Conservation (phyloP, 441 rosid species). For the Arabidopsis lyrata region DNA sequence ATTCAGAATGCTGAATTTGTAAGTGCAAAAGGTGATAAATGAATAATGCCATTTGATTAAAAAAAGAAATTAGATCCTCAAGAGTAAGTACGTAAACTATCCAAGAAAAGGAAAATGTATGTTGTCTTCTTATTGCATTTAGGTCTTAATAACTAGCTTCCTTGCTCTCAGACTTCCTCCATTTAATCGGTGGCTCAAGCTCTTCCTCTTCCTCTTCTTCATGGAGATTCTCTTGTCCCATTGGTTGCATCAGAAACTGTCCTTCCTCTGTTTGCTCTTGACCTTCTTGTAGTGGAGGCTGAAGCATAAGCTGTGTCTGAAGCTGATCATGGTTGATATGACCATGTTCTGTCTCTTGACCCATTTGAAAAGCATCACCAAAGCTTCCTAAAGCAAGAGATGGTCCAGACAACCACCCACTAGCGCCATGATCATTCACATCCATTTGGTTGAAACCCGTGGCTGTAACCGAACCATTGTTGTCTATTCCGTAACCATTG, state of each 20-base stretch:
- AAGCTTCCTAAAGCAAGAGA: slow-evolving; percentile 50
- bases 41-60: slow-evolving; percentile 9
- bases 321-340: slow-evolving; percentile 50
- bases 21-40: neutral
- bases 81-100: slow-evolving; percentile 1
- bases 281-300: slow-evolving; percentile 51
- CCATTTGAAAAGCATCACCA: slow-evolving; percentile 53
- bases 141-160: slow-evolving; percentile 34
- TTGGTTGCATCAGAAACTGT: slow-evolving; percentile 45
- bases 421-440: slow-evolving; percentile 32
- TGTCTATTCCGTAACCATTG: slow-evolving; percentile 47
- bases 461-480: slow-evolving; percentile 47
- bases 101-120: slow-evolving; percentile 8
- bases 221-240: slow-evolving; percentile 36
- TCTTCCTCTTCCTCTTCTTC: slow-evolving; percentile 40
- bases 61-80: slow-evolving; percentile 8
- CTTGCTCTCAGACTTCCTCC: slow-evolving; percentile 38
- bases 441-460: slow-evolving; percentile 58
- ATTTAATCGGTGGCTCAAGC: slow-evolving; percentile 36
- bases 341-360: slow-evolving; percentile 48
- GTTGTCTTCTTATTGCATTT: neutral
- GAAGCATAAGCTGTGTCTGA: slow-evolving; percentile 64
- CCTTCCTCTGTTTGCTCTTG: slow-evolving; percentile 43
- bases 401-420: slow-evolving; percentile 50
- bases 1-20: slow-evolving; percentile 2